These are phyloP conservation scores for Tuber microsphaerosporum DNA, from an alignment of 495 filamentous ascomycete species.

Conservation along the genomic window DNA sequence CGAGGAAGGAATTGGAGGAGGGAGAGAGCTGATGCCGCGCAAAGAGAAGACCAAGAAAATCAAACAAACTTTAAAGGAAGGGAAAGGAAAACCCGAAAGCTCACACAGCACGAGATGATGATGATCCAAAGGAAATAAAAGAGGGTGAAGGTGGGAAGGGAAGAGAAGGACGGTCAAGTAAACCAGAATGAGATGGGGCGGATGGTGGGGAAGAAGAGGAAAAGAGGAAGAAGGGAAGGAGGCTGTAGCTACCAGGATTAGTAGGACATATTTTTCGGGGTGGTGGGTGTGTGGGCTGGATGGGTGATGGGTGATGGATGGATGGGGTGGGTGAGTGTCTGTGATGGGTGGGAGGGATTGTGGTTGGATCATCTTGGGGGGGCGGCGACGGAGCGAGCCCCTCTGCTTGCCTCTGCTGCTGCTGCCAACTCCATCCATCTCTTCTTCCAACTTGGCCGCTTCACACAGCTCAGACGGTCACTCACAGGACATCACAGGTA, in stretches of 20 bases:
- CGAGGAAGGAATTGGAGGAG: background rate
- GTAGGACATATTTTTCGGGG: conserved; percentile 13
- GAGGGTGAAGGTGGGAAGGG: conserved; percentile 41
- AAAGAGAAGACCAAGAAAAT: conserved; percentile 38
- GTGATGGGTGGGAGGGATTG: conserved; percentile 39
- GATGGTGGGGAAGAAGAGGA: conserved; percentile 41
- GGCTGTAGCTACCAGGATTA: conserved; percentile 24
- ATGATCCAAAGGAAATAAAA: conserved; percentile 43
- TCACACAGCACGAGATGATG: conserved; percentile 40
- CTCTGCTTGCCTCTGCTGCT: background rate
- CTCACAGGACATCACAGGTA: background rate
- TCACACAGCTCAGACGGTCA: background rate
- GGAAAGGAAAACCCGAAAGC: conserved; percentile 40
- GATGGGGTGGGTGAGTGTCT: conserved; percentile 33
- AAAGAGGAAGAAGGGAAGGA: conserved; percentile 31
- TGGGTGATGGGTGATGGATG: conserved; percentile 11
- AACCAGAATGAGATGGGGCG: conserved; percentile 39
- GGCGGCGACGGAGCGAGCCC: background rate
- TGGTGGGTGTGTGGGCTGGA: no score
- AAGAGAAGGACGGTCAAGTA: conserved; percentile 35
- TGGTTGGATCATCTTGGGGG: conserved; percentile 7
- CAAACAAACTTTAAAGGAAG: conserved; percentile 42
- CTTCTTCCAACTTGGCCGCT: background rate
- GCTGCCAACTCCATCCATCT: background rate
- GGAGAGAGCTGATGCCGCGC: conserved; percentile 15